phyloP scores from a whole-genome alignment of 192 early-diverging fungal genomes.

The Phlyctochytrium planicorne region DNA sequence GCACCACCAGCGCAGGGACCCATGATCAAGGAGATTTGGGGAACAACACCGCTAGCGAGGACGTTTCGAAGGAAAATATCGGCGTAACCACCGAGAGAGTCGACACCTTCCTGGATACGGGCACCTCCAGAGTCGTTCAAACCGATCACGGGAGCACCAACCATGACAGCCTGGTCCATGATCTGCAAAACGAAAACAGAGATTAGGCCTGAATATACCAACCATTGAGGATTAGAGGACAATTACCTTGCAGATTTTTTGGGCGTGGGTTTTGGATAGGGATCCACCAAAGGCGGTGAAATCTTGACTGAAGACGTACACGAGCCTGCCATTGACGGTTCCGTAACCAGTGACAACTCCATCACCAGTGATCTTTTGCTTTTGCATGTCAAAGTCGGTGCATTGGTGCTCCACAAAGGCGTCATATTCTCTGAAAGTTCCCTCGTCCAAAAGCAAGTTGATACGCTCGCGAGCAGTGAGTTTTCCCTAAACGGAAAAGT shows the following conservation, averaged over 20 bases:
- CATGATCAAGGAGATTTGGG: constrained; percentile 96
- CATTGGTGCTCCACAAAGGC: constrained; percentile 94
- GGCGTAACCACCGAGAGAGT: constrained; percentile 91
- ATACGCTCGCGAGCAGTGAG: constrained; percentile 91
- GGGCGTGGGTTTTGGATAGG: constrained; percentile 82
- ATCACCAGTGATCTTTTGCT: constrained; percentile 84
- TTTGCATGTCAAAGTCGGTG: constrained; percentile 84
- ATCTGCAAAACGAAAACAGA: constrained; percentile 27
- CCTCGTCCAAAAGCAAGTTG: constrained; percentile 76
- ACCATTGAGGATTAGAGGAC: not conserved
- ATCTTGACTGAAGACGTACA: constrained; percentile 92
- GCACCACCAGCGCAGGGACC: constrained; percentile 97
- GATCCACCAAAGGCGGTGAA: constrained; percentile 93
- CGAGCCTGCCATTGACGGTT: constrained; percentile 85
- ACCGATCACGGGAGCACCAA: constrained; percentile 93
- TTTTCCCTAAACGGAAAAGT: constrained; percentile 67
- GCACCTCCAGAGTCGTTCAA: constrained; percentile 97
- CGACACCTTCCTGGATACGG: constrained; percentile 97
- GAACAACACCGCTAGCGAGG: constrained; percentile 86
- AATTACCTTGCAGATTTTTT: constrained; percentile 84
- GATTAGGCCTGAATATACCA: constrained; percentile 5
- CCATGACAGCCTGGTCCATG: constrained; percentile 90
- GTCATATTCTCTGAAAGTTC: constrained; percentile 89
- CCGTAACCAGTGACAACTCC: constrained; percentile 96
- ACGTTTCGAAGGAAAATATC: constrained; percentile 97